These are phyloP conservation scores for Camillea tinctor DNA, from an alignment of 2,329 filamentous ascomycete species.

Conservation along the genomic window DNA sequence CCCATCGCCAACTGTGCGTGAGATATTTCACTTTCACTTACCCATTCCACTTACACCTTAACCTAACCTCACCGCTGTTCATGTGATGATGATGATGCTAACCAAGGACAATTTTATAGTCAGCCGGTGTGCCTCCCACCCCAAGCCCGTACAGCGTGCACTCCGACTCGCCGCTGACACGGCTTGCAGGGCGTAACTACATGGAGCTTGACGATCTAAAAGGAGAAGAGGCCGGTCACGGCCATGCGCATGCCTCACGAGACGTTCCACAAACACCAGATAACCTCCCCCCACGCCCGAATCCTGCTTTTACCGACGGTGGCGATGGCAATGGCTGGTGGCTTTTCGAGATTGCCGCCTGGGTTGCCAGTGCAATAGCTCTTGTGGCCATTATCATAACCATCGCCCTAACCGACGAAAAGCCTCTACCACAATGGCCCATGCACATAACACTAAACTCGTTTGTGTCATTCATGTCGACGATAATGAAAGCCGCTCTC, in stretches of 20 bases:
- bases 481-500: conserved; percentile 13
- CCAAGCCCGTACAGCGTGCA: neutral
- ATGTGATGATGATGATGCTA: neutral
- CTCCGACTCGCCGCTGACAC: neutral
- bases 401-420: conserved; percentile 7
- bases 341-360: conserved; percentile 9
- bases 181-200: conserved; percentile 1
- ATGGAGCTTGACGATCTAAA: conserved; percentile 8
- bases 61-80: neutral
- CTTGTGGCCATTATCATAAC: conserved; percentile 9
- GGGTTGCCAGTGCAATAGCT: conserved; percentile 8
- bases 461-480: conserved; percentile 16
- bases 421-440: conserved; percentile 10
- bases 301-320: neutral
- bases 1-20: neutral
- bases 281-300: conserved; percentile 1
- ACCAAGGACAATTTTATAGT: neutral
- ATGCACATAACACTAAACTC: conserved; percentile 18
- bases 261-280: neutral
- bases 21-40: neutral
- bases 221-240: neutral
- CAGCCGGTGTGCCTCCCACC: neutral
- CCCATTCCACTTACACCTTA: neutral
- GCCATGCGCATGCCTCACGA: neutral
- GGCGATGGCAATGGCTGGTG: conserved; percentile 7